Evolutionary conservation across 164 flowering plant genomes (phyloP), one percentile per base, ranked within the genome.

Genomic region (Annona squamosa): DNA sequence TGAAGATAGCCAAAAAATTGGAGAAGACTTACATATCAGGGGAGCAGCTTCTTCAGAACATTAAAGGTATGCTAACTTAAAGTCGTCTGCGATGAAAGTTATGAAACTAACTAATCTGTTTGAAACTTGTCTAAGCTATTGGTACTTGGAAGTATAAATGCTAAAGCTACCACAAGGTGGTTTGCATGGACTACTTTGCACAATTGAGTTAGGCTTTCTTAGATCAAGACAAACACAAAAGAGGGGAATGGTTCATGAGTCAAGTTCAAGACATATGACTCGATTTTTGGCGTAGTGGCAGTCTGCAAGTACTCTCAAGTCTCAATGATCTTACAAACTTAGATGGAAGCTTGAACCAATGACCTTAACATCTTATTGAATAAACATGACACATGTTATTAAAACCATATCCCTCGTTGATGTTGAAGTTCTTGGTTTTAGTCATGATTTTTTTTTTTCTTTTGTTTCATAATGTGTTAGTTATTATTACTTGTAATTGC

Each of bases 1-100:
- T 68, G 48, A 91, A 93, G 84, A 87, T 90, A 57, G 84, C 86
- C 68, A 88, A 86, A 78, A 86, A 83, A 79, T 89, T 93, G 19
- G 86, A 85, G 70, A 93, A 79, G 82, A 70, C 73, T 63, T 83
- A 85, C 70, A 75, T 88, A 42, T 45, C 95, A 12, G 95, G 84
- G 75, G 89, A 85, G 42, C 83, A 86, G 75, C 83, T 90, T 79
- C 88, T 90, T 37, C 77, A 78, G 81, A 82, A 65, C 76, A 93
- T 91, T 16, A 79, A 81, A 82, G 98, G 97, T 90, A 77, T 10
- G 59, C 9, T 5, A 4, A 47, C 18, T 19, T 48, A 47, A 7
- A 47, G 62, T 10, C 3, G 4, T 46, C 19, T 9, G 52, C 46
- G 70, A 68, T 43, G 12, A 16, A 46, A 9, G 59, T 52, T 52